Evolutionary conservation across 164 flowering plant genomes (phyloP), one percentile per base, ranked within the genome.

Genomic region (Sextonia rubra): DNA sequence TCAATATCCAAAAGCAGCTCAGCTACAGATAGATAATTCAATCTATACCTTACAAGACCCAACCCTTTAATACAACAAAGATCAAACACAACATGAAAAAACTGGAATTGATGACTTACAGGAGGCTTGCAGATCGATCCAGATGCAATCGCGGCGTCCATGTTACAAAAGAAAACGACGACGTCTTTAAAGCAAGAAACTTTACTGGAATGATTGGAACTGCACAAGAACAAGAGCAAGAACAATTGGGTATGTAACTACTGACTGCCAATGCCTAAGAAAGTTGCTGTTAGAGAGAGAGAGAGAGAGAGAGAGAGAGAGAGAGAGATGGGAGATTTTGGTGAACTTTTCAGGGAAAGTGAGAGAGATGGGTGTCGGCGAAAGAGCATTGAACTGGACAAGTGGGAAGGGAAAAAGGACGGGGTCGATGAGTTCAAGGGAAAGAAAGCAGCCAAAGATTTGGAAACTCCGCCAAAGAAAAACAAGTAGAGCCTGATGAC

Each of bases 141-240:
- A 83, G 82, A 85, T 20, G 77, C 63, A 47, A 85, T 76, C 80
- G 83, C 75, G 71, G 88, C 78, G 18, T 86, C 89, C 91, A 86
- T 85, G 66, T 52, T 71, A 12, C 7, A 69, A 48, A 15, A 24
- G 37, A 60, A 47, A 29, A 23, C 61, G 55, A 25, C 8, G 24
- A 23, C 61, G 55, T n/a, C 8, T 56, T 32, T 23, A 55, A 22
- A 2, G 1, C 4, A 12, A 37, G 37, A 26, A 58, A 44, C 18
- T 20, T 15, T 2, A 22, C 25, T 44, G 65, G 12, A 15, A 12
- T 17, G 68, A 44, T 66, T 37, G 67, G 14, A 76, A 60, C 69
- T 15, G 3, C 15, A 11, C 14, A 69, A 61, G 6, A 67, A 6
- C 5, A 9, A 18, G 2, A 44, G 29, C 5, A 69, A 47, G 29